Evolutionary conservation across 768 basidiomycete genomes (phyloP), one percentile per base, ranked within the genome.

Genomic region (Tylopilus rubrobrunneus): DNA sequence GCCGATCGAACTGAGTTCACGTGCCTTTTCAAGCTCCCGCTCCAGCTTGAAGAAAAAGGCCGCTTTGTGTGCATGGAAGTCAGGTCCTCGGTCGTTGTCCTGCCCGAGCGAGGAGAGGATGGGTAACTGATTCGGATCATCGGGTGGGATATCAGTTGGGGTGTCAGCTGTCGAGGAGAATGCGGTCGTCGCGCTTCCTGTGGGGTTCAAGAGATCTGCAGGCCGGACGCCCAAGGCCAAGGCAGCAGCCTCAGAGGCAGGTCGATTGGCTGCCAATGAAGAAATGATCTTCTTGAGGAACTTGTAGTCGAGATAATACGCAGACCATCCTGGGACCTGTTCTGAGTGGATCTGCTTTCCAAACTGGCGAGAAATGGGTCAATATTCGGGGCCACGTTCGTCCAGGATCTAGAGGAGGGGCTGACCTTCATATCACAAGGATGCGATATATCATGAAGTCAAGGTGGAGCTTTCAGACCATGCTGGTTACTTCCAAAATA

Each of bases 21-120:
- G 59, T 61, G 89, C 96, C 84, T 98, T 99, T 73, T 98, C 97
- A 21, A 98, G 76, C 71, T 99, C 97, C 21, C 96, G 82, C 69
- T 98, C 95, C 1, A 99, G 82, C 69, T 95, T 98, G 81, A 97
- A 98, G 78, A 99, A 98, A 78, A 98, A 99, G 1, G 93, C 92
- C 4, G 95, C 91, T 67, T 95, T 92, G 75, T 96, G 92, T 14
- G 94, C 92, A 64, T 89, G 91, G 62, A 98, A 94, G 65, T 91
- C 87, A 17, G 88, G 82, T 1, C 90, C 86, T 53, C 90, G 75
- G 60, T 86, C 87, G 29, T 81, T 80, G 65, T 90, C 86, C 62
- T 85, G 78, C 21, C 79, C 77, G 6, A 83, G 76, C 10, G 78
- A 72, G 34, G 86, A 76, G 57, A 87, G 80, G 59, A 88, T 78